Evolutionary conservation across 495 filamentous ascomycete species (phyloP), one percentile per base, ranked within the genome.

Genomic region (Penicillium parvum): DNA sequence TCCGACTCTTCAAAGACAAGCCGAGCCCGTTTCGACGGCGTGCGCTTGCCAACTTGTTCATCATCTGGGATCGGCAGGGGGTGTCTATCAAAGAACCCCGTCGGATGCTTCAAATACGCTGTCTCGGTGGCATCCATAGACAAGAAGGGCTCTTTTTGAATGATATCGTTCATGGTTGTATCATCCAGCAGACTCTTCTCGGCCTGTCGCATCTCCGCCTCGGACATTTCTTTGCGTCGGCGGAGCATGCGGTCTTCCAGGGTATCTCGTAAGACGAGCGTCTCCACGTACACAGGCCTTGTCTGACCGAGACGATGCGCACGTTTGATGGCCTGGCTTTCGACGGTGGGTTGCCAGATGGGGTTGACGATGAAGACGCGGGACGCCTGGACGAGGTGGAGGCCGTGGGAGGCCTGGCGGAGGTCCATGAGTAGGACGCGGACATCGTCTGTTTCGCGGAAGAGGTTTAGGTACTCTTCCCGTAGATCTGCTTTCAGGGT

Each of bases 301-400:
- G 77, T 79, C 57, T 96, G 91, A 2, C 88, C 87, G 48, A 97
- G 95, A 19, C 91, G 75, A 47, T 95, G 85, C 0, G 87, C 88
- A 52, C 91, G 84, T 50, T 91, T 95, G 49, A 96, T 86, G 3
- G 91, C 91, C 60, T 97, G 91, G 3, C 85, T 88, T 55, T 95
- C 87, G 6, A 96, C 76, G 45, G 86, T 83, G 0, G 88, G 86
- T 36, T 87, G 85, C 65, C 92, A 83, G 20, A 92, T 85, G 0
- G 91, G 91, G 43, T 88, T 94, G 46, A 95, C 74, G 52, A 97
- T 95, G 68, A 85, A 94, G n/a, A 96, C 83, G 0, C 91, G 74
- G 0, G 82, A 89, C 4, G 92, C 91, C 22, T 78, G 78, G 15
- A 79, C 78, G 55, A 96, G 79, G 51, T 96, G 88, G 0, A 97